A percentile compares a stretch with the other conserved stretches of the same genome.
Evolutionary conservation across 2,329 filamentous ascomycete species (phyloP).

Genomic region (Reticulascus tulasneorum): DNA sequence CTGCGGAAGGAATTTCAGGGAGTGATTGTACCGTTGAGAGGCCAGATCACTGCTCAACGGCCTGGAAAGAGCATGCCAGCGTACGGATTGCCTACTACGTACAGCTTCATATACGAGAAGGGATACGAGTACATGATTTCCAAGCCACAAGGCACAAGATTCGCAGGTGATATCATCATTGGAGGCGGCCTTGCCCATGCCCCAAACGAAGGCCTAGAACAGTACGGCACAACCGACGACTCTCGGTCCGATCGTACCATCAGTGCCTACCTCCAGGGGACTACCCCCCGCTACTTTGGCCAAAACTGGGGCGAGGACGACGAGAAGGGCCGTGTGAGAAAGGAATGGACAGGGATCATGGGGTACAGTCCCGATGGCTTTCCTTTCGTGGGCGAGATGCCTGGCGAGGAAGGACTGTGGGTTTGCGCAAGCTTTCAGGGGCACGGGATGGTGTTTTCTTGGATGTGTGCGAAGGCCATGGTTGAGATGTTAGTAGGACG

Average conservation of each 20-base stretch:
- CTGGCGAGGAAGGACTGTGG: constrained; percentile 44
- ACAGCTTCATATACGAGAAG: constrained; percentile 56
- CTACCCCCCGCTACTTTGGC: constrained; percentile 48
- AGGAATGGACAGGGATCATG: constrained; percentile 55
- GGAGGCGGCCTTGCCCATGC: constrained; percentile 52
- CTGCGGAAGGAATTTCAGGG: constrained; percentile 17
- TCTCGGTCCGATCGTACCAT: constrained; percentile 45
- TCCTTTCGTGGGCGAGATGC: constrained; percentile 48
- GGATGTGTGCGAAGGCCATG: constrained; percentile 55
- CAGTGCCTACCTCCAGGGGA: constrained; percentile 40
- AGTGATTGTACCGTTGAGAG: constrained; percentile 18
- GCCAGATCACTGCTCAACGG: constrained; percentile 20
- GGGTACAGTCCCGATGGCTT: constrained; percentile 49
- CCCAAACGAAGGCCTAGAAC: constrained; percentile 34
- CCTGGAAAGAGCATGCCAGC: constrained; percentile 30
- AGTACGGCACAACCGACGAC: constrained; percentile 57
- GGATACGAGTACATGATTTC: constrained; percentile 68
- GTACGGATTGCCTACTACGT: constrained; percentile 44
- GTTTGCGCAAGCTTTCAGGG: constrained; percentile 60
- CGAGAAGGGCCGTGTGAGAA: constrained; percentile 33
- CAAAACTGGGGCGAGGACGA: constrained; percentile 42
- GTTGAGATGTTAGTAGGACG: constrained; percentile 46
- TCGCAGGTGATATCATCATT: constrained; percentile 53
- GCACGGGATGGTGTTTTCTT: constrained; percentile 62
- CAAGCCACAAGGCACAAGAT: constrained; percentile 39